phyloP scores from a whole-genome alignment of 345 rosid genomes.

The Conringia planisiliqua region DNA sequence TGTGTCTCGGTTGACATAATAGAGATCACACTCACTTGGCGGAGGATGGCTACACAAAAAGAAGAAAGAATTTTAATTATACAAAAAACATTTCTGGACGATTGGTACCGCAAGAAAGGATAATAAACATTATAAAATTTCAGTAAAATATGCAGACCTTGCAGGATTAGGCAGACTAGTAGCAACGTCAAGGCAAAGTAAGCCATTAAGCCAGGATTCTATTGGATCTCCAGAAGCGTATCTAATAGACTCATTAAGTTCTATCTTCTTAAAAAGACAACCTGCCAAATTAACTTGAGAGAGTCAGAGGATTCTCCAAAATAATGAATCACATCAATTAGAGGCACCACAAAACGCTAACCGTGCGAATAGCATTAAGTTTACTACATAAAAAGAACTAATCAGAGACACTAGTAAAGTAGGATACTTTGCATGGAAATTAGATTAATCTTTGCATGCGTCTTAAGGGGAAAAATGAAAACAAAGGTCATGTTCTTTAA shows the following conservation, averaged over 20 bases:
- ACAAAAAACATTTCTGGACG: neutral
- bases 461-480: neutral
- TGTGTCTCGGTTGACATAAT: constrained; percentile 87
- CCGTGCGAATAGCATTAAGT: neutral
- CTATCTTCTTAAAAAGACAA: constrained; percentile 83
- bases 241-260: constrained; percentile 90
- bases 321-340: neutral
- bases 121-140: neutral
- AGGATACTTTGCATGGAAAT: neutral
- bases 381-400: neutral
- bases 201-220: constrained; percentile 87
- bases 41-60: constrained; percentile 61
- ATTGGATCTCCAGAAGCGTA: constrained; percentile 92
- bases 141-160: constrained; percentile 16
- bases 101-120: neutral
- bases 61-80: constrained; percentile 3
- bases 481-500: neutral
- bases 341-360: neutral
- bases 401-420: neutral
- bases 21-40: constrained; percentile 81
- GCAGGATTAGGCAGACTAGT: constrained; percentile 60
- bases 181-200: constrained; percentile 89
- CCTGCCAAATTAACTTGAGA: constrained; percentile 42
- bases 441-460: neutral
- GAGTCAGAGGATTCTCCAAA: neutral